Base-by-base conservation (phyloP, 116 monocot species). In the Iris pallida region DNA sequence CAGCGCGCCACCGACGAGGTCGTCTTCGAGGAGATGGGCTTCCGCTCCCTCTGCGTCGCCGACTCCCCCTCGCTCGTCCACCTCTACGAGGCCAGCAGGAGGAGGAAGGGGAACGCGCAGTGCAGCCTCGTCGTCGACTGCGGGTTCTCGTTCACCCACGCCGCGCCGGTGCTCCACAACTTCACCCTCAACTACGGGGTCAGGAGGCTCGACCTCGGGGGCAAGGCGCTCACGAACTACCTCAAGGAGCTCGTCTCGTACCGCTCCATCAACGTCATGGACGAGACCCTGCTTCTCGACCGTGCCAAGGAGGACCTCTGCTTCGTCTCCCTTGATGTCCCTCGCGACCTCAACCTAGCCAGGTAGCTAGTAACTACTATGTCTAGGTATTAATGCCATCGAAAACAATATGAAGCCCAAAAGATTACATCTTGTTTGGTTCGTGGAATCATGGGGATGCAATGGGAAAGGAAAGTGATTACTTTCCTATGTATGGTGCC, bases 301-400 rank as follows among this genome's bases (percentile, higher is more conserved):
- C 75, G 92, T 20, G 97, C 90, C 56, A 97, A 97, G 81, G 92
- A 97, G 90, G 75, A 85, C 71, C 80, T 97, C 20, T 97, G 97
- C 81, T 92, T 97, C 57, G 92, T 92, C 45, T 97, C 97, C 3
- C 81, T 87, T 5, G 87, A 97, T 71, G 79, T 97, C 4, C 47
- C 66, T 47, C 71, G 83, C 16, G 97, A 97, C 54, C 90, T 97
- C 55, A 43, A 57, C 53, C 79, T 97, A 43, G 83, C 97, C 53
- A 92, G 91, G 97, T 92, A 13, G 53, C 3, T 1, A 30, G 30
- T 30, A 30, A 30, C 30, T 30, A n/a, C n/a, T n/a, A n/a, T n/a
- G n/a, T n/a, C n/a, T n/a, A n/a, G n/a, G n/a, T n/a, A n/a, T n/a
- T n/a, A n/a, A n/a, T n/a, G n/a, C n/a, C n/a, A n/a, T n/a, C n/a